Evolutionary conservation across 805 yeast species (phyloP).

Genomic region (Teunomyces pallodes): DNA sequence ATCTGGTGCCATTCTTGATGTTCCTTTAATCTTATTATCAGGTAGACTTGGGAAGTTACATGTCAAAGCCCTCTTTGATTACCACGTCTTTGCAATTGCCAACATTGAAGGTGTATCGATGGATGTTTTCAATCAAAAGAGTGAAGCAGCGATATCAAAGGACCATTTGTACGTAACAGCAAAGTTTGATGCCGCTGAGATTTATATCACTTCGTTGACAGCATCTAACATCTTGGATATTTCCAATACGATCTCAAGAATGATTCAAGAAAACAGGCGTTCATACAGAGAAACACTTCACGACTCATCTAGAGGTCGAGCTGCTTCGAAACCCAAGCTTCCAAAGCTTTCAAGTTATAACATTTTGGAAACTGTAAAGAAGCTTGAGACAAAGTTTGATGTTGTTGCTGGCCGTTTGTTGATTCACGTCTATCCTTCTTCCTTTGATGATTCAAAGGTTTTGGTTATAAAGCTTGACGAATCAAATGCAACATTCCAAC

Average conservation of each 20-base stretch:
- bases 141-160: conserved; percentile 42
- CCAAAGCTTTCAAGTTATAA: conserved; percentile 7
- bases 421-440: conserved; percentile 76
- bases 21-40: conserved; percentile 68
- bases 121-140: conserved; percentile 68
- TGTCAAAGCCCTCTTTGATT: conserved; percentile 72
- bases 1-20: conserved; percentile 38
- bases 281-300: conserved; percentile 75
- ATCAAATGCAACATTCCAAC: conserved; percentile 51
- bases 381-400: conserved; percentile 65
- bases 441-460: conserved; percentile 75
- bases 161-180: conserved; percentile 60
- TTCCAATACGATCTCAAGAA: conserved; percentile 63
- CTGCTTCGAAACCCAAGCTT: background rate
- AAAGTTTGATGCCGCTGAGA: conserved; percentile 49
- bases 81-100: conserved; percentile 75
- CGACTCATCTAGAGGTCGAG: conserved; percentile 44
- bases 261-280: conserved; percentile 66
- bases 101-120: conserved; percentile 47
- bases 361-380: conserved; percentile 32
- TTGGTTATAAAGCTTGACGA: conserved; percentile 59
- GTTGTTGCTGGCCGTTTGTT: conserved; percentile 56
- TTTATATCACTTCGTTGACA: conserved; percentile 78
- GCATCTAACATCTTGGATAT: conserved; percentile 83
- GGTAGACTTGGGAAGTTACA: conserved; percentile 56